These are phyloP conservation scores for Phytopythium vexans DNA, from an alignment of 352 stramenopile genomes.

Conservation along the genomic window DNA sequence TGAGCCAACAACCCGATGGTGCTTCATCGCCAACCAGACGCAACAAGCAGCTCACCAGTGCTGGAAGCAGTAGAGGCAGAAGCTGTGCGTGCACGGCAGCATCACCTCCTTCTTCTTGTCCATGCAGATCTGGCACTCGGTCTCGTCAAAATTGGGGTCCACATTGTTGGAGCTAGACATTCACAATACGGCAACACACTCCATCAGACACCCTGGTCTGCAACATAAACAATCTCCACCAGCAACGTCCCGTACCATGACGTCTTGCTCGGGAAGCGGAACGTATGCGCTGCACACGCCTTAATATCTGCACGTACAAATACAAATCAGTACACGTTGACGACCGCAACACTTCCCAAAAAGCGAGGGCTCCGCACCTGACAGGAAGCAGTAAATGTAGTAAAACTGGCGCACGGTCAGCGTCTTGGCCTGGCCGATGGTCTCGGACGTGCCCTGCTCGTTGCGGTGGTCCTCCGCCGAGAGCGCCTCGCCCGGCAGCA, in stretches of 20 bases:
- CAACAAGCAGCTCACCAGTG: no score
- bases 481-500: slow-evolving; percentile 25
- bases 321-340: no score
- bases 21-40: no score
- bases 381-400: slow-evolving; percentile 81
- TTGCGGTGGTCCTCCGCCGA: slow-evolving; percentile 17
- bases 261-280: slow-evolving; percentile 46
- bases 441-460: slow-evolving; percentile 20
- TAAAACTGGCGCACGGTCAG: slow-evolving; percentile 76
- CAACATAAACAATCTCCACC: slow-evolving; percentile 10
- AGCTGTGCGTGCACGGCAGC: slow-evolving; percentile 71
- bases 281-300: slow-evolving; percentile 54
- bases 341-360: no score
- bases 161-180: no score
- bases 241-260: slow-evolving; percentile 19
- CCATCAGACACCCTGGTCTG: slow-evolving; percentile 13
- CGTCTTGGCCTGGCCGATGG: slow-evolving; percentile 62
- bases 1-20: no score
- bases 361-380: no score
- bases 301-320: no score
- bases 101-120: slow-evolving; percentile 81
- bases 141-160: slow-evolving; percentile 64
- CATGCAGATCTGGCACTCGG: slow-evolving; percentile 84
- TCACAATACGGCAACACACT: slow-evolving; percentile 10
- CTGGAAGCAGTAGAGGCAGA: slow-evolving; percentile 76